These are phyloP conservation scores for Paracoccidioides brasiliensis DNA, from an alignment of 2,329 filamentous ascomycete species.

Conservation along the genomic window DNA sequence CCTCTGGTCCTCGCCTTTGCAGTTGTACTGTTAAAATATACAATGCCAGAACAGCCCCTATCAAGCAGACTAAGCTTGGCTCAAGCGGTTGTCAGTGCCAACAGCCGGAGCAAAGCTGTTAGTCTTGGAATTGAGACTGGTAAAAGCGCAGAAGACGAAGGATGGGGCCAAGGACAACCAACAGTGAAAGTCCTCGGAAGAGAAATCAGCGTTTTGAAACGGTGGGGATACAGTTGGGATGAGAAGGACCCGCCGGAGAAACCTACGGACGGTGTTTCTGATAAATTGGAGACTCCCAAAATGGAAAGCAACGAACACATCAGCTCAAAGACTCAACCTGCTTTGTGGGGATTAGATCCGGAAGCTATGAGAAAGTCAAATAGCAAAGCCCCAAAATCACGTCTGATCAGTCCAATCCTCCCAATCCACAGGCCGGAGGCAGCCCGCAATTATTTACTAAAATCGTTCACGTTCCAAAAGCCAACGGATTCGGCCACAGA, in stretches of 20 bases:
- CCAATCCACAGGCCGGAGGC: constrained; percentile 63
- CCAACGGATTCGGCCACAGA: constrained; percentile 7
- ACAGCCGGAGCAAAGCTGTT: constrained; percentile 63
- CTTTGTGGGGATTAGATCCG: constrained; percentile 47
- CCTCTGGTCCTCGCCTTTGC: constrained; percentile 73
- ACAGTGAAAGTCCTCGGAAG: constrained; percentile 58
- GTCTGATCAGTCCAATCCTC: constrained; percentile 37
- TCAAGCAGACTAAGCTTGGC: constrained; percentile 74
- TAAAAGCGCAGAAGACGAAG: constrained; percentile 53
- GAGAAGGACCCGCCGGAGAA: constrained; percentile 26
- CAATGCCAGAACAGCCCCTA: constrained; percentile 72
- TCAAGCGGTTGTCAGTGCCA: constrained; percentile 71
- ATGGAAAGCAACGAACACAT: constrained; percentile 1
- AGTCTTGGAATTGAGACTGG: constrained; percentile 59
- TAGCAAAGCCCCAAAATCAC: constrained; percentile 12
- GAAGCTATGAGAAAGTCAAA: constrained; percentile 41
- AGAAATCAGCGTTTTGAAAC: constrained; percentile 60
- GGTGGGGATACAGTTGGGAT: constrained; percentile 58
- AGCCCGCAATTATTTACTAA: constrained; percentile 46
- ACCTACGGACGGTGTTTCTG: not conserved
- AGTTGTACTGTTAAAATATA: constrained; percentile 58
- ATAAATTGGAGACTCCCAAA: not conserved
- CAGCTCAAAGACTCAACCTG: constrained; percentile 21
- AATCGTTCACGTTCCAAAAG: constrained; percentile 27
- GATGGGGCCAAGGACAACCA: constrained; percentile 64